These are phyloP conservation scores for Podospora appendiculata DNA, from an alignment of 495 filamentous ascomycete species.

Conservation along the genomic window DNA sequence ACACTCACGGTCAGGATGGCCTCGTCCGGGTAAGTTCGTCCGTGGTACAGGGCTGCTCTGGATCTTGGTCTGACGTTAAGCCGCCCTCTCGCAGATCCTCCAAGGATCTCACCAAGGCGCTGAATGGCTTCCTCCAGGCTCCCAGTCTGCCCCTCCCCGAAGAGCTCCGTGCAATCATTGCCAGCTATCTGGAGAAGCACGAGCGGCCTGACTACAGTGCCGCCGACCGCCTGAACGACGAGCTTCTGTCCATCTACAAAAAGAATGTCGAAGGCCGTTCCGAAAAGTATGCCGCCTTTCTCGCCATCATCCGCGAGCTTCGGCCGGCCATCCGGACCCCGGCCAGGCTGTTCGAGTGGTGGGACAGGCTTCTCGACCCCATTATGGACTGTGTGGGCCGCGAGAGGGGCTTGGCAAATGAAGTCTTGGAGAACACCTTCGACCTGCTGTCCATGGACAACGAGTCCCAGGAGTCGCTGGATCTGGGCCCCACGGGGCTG, in stretches of 20 bases:
- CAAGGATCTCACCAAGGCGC: slow-evolving; percentile 54
- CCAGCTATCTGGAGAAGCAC: slow-evolving; percentile 54
- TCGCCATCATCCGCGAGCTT: slow-evolving; percentile 50
- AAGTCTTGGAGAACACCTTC: slow-evolving; percentile 46
- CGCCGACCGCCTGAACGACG: slow-evolving; percentile 56
- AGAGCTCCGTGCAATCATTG: slow-evolving; percentile 48
- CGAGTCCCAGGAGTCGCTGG: slow-evolving; percentile 48
- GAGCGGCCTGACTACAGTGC: slow-evolving; percentile 49
- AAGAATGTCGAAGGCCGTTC: slow-evolving; percentile 44
- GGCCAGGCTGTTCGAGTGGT: slow-evolving; percentile 54
- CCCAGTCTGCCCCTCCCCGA: slow-evolving; percentile 54
- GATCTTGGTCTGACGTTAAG: background rate
- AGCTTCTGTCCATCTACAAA: slow-evolving; percentile 53
- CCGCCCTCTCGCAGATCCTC: slow-evolving; percentile 23
- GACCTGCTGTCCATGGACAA: slow-evolving; percentile 46
- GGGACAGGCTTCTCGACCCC: slow-evolving; percentile 53
- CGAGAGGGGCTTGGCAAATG: slow-evolving; percentile 50
- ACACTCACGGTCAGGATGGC: slow-evolving; percentile 17
- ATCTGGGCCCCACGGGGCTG: slow-evolving; percentile 25
- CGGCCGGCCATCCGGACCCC: slow-evolving; percentile 49
- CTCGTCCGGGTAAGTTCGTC: slow-evolving; percentile 23
- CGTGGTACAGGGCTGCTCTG: too few relatives aligned
- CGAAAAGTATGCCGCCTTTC: slow-evolving; percentile 51
- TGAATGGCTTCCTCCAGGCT: slow-evolving; percentile 44
- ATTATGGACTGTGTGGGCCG: slow-evolving; percentile 48